Evolutionary conservation across 148 eudicot genomes (phyloP), one percentile per base, ranked within the genome.

Genomic region (Euryodendron excelsum): DNA sequence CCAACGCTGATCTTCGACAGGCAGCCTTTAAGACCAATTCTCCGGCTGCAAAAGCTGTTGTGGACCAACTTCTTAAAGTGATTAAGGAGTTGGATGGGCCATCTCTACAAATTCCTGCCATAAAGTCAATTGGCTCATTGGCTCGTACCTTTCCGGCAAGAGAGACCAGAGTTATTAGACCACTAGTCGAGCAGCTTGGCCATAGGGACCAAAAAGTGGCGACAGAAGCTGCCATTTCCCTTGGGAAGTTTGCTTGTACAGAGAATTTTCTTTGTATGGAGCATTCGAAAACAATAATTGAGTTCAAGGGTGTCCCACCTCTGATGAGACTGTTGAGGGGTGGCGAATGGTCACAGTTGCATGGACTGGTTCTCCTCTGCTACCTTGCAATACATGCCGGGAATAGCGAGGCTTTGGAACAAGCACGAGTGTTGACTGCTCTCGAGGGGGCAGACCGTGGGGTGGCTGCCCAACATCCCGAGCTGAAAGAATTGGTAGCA

Each of bases 11-110:
- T 70, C 88, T 96, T 36, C 74, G 98, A 36, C 77, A 92, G 61
- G 91, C 92, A 21, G 89, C 92, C 23, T 96, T 96, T 84, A 93
- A 92, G 87, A 88, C 86, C 14, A 93, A 87, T 58, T 91, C 98
- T 34, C 88, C 93, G 0, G 94, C 98, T 77, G 94, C 92, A 13
- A 90, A 88, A 77, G 93, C 94, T 0, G 93, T 91, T 17, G 92
- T 93, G 28, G 90, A 87, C 72, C 94, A 93, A 82, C 88, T 96
- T 41, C 17, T 91, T 39, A 86, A 83, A 75, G 67, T 91, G 33
- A 86, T 93, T 36, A 80, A 84, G 21, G 87, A 91, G 52, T 81
- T 68, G 0, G 71, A 58, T 30, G 76, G 76, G 20, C 80, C 85
- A 6, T 15, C 30, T 0, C 60, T 89, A 15, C 86, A 75, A 36